Evolutionary conservation across 805 yeast species (phyloP), one percentile per base, ranked within the genome.

Genomic region (Hanseniaspora nectarophila): DNA sequence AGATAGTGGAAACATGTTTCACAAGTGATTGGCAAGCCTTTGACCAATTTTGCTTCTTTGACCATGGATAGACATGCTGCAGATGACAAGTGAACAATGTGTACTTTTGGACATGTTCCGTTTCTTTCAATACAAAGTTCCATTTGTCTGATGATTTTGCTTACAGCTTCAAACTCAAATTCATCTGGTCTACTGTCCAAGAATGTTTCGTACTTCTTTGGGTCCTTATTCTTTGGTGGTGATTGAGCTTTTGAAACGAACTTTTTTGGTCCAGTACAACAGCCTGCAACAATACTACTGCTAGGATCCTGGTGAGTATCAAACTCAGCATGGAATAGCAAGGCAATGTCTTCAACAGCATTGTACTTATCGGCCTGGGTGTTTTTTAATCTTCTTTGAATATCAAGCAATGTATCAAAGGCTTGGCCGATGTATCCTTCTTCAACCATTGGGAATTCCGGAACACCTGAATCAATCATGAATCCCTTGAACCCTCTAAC

Each of bases 1-100:
- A 89, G 71, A 65, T 89, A 89, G 64, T 89, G 97, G 76, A 88
- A 89, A 65, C 97, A 89, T 0, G 97, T 90, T 65, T 89, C 97
- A 1, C 88, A 95, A 0, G 92, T 71, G 48, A 89, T 72, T 31
- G 85, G 85, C 44, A 83, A 66, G 0, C 74, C 73, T 40, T 66
- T 61, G 4, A 69, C 66, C 15, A 61, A 59, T 55, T 80, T 80
- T 3, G 96, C 96, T 18, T 77, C 72, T 38, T 72, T 66, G 16
- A 89, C 68, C 54, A 84, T 61, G 7, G 95, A 94, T 9, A 90
- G 65, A 0, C 95, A 95, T 59, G 85, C 81, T 56, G 83, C 78
- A 0, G 95, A 80, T 1, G 96, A 94, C 57, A 89, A 70, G 66
- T 89, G 97, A 16, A 89, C 97, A 54, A 89, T 83, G 66, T 89